phyloP scores from a whole-genome alignment of 2,329 filamentous ascomycete species.

The Aspergillus sojae region DNA sequence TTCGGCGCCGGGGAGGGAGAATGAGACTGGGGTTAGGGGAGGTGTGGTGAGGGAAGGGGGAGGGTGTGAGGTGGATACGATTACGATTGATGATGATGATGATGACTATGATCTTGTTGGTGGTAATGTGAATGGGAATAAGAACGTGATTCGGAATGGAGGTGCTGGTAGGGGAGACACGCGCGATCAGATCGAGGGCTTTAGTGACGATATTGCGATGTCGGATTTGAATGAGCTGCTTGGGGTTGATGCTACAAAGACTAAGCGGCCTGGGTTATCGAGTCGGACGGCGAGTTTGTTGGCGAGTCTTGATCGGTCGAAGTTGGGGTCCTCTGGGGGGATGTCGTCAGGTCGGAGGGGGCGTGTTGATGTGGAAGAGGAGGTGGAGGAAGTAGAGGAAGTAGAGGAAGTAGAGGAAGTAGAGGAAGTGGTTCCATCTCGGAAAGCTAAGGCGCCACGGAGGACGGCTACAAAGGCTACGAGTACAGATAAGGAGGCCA shows the following conservation, averaged over 20 bases:
- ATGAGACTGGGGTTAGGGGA: not conserved
- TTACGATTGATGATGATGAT: slow-evolving; percentile 39
- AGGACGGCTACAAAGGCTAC: slow-evolving; percentile 45
- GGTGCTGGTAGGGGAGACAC: no score
- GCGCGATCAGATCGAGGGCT: slow-evolving; percentile 35
- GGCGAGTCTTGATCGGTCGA: slow-evolving; percentile 31
- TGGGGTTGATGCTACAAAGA: slow-evolving; percentile 16
- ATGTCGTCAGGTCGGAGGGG: slow-evolving; percentile 5
- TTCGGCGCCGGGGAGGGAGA: slow-evolving; percentile 34
- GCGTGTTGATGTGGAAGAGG: not conserved
- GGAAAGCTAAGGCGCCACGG: slow-evolving; percentile 33
- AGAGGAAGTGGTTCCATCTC: slow-evolving; percentile 49
- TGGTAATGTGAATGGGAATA: no score
- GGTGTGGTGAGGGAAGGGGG: not conserved
- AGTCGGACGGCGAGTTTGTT: slow-evolving; percentile 45
- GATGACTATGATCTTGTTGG: slow-evolving; percentile 5
- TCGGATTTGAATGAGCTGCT: slow-evolving; percentile 32
- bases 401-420: slow-evolving; percentile 30
- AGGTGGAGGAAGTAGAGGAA: slow-evolving; percentile 25
- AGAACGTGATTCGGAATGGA: not conserved
- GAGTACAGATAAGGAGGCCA: slow-evolving; percentile 44
- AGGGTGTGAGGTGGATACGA: slow-evolving; percentile 25
- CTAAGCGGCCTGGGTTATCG: slow-evolving; percentile 35
- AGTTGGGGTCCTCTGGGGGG: slow-evolving; percentile 7
- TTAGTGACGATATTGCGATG: slow-evolving; percentile 33